A percentile compares a stretch with the other conserved stretches of the same genome.
These are phyloP conservation scores for Trametes villosa DNA, from an alignment of 768 basidiomycete genomes.

Conservation along the genomic window DNA sequence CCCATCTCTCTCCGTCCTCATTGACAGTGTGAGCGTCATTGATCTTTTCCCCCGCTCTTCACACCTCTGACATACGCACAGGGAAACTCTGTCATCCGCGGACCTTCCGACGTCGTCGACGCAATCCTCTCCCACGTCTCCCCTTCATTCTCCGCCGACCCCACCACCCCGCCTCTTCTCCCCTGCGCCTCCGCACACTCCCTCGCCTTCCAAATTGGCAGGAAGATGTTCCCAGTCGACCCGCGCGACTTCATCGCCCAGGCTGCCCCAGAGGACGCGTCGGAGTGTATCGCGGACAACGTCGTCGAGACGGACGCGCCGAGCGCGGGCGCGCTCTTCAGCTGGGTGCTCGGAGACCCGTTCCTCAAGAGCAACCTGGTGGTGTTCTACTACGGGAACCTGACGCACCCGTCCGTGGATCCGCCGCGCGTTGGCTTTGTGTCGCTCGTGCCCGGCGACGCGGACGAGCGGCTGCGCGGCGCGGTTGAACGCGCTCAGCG, in stretches of 20 bases:
- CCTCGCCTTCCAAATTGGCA: slow-evolving; percentile 69
- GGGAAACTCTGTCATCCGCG: slow-evolving; percentile 81
- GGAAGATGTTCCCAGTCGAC: slow-evolving; percentile 72
- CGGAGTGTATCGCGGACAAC: slow-evolving; percentile 53
- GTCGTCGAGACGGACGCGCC: slow-evolving; percentile 70
- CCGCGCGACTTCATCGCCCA: slow-evolving; percentile 69
- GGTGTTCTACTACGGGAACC: slow-evolving; percentile 73
- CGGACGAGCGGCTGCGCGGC: slow-evolving; percentile 41
- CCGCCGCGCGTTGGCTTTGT: slow-evolving; percentile 71
- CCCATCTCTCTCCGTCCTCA: slow-evolving; percentile 58
- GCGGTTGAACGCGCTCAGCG: slow-evolving; percentile 39
- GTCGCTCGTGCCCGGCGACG: slow-evolving; percentile 67
- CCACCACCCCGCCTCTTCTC: slow-evolving; percentile 41
- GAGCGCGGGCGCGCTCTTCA: slow-evolving; percentile 61
- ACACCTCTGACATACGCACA: slow-evolving; percentile 28
- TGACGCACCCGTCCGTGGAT: slow-evolving; percentile 68
- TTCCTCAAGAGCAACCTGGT: slow-evolving; percentile 77
- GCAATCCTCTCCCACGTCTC: slow-evolving; percentile 50
- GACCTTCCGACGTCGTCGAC: slow-evolving; percentile 65
- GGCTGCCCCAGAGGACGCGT: slow-evolving; percentile 41
- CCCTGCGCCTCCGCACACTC: slow-evolving; percentile 65
- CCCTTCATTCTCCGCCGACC: slow-evolving; percentile 27
- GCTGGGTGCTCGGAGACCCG: slow-evolving; percentile 78
- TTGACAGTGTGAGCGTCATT: slow-evolving; percentile 61
- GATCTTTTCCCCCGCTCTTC: not conserved